phyloP scores from a whole-genome alignment of 495 filamentous ascomycete genomes.

The Xylaria palmicola region DNA sequence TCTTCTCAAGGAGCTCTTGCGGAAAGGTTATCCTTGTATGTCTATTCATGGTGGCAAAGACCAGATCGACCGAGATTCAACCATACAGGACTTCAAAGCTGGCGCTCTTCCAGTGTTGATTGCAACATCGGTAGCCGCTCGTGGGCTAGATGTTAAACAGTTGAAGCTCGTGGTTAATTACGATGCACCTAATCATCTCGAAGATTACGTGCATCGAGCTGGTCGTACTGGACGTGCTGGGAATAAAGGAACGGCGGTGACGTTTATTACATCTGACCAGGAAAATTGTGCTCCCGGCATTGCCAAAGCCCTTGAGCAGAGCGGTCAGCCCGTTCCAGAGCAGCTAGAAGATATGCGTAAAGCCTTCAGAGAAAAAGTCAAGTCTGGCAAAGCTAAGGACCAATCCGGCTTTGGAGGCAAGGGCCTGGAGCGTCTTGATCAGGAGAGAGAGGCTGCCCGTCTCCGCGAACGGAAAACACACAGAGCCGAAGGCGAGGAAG shows the following conservation, averaged over 20 bases:
- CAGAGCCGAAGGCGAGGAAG: constrained; percentile 86
- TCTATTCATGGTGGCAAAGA: constrained; percentile 97
- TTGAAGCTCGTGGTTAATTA: constrained; percentile 96
- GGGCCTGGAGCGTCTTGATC: constrained; percentile 85
- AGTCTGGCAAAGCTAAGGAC: constrained; percentile 84
- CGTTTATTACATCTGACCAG: constrained; percentile 88
- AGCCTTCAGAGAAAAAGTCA: constrained; percentile 83
- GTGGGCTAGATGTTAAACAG: constrained; percentile 95
- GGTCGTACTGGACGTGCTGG: constrained; percentile 94
- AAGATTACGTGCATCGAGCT: constrained; percentile 97
- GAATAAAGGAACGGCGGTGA: constrained; percentile 91
- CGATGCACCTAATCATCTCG: constrained; percentile 92
- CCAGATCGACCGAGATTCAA: constrained; percentile 90
- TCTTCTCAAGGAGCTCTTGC: constrained; percentile 76
- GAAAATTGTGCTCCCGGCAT: constrained; percentile 89
- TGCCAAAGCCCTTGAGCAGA: constrained; percentile 89
- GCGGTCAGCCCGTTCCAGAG: constrained; percentile 78
- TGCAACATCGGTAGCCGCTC: constrained; percentile 93
- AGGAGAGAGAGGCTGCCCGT: constrained; percentile 82
- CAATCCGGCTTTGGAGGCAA: constrained; percentile 92
- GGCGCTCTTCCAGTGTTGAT: constrained; percentile 86
- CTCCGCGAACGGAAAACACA: constrained; percentile 82
- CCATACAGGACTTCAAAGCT: constrained; percentile 92
- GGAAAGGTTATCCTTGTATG: constrained; percentile 89
- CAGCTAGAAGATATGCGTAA: constrained; percentile 58